Evolutionary conservation across 2,329 filamentous ascomycete species (phyloP), one percentile per base, ranked within the genome.

Genomic region (Rhynchosporium secalis): DNA sequence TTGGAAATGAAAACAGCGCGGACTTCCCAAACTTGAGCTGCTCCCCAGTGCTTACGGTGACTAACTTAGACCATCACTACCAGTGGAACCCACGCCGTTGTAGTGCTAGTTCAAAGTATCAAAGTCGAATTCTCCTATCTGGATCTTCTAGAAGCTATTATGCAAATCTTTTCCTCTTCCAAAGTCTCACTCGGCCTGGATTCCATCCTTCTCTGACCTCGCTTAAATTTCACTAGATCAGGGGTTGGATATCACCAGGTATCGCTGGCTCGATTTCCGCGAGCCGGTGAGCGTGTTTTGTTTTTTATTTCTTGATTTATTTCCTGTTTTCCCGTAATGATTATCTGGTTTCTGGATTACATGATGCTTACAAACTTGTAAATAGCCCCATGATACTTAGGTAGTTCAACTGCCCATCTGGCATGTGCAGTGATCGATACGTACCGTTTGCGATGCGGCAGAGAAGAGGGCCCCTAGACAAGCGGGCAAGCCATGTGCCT

Each of bases 231-330:
- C 36, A 28, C 36, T 54, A 41, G 51, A 7, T 41, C 40, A 33
- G 28, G 51, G 36, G 36, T n/a, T 41, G 40, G 33, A n/a, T 6
- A 36, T 36, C 5, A 36, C 33, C 9, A 6, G 31, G n/a, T 12
- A 40, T 40, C 36, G 36, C 2, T 54, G 51, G 51, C n/a, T 54
- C 28, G n/a, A 29, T 54, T 40, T 29, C 51, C 51, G 51, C 51
- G 51, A 54, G 36, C 51, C 51, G 51, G 36, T 3, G 43, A 46
- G 5, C 43, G 20, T 20, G n/a, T 1, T 38, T 12, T 12, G 12
- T 38, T 15, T 38, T 28, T 46, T 26, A 15, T 28, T 46, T 7
- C 13, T 45, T 6, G 6, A 45, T 6, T n/a, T n/a, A n/a, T n/a
- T n/a, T n/a, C 15, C 4, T 45, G 41, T 7, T 45, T n/a, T 5